Conservation (phyloP, 176 grass and related monocot species). For the Carex parvula region DNA sequence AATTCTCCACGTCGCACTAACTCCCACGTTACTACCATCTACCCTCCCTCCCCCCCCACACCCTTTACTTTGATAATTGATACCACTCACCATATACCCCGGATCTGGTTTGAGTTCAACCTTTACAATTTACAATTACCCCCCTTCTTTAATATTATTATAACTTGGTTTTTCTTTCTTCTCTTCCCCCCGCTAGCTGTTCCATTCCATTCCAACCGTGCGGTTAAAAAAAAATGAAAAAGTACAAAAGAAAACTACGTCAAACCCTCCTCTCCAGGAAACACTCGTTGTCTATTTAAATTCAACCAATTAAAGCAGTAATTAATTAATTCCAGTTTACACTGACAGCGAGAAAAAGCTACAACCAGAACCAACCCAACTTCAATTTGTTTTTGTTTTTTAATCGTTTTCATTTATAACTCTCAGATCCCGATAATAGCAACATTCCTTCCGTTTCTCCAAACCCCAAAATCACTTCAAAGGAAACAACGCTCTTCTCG, state of each 20-base stretch:
- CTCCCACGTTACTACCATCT: neutral
- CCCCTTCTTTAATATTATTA: neutral
- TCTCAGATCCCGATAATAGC: conserved; percentile 59
- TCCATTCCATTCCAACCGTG: neutral
- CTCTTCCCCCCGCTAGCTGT: neutral
- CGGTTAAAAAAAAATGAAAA: neutral
- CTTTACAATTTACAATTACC: neutral
- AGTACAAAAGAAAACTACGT: neutral
- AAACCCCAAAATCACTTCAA: neutral
- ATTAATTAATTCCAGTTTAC: conserved; percentile 3
- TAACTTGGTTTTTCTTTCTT: neutral
- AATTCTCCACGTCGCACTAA: conserved; percentile 10
- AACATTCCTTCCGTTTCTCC: conserved; percentile 56
- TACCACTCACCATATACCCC: neutral
- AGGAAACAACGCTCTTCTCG: neutral
- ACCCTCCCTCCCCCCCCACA: neutral
- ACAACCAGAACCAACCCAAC: neutral
- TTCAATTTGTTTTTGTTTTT: conserved; percentile 35
- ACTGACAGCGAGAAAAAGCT: conserved; percentile 29
- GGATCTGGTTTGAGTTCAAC: conserved; percentile 8
- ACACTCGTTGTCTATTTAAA: conserved; percentile 2
- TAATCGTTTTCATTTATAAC: neutral
- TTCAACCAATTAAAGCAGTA: neutral
- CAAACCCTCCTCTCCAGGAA: neutral
- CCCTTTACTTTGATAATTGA: conserved; percentile 9